Base-by-base conservation (phyloP, 108 stramenopile species). In the Nannochloropsis oceanica region DNA sequence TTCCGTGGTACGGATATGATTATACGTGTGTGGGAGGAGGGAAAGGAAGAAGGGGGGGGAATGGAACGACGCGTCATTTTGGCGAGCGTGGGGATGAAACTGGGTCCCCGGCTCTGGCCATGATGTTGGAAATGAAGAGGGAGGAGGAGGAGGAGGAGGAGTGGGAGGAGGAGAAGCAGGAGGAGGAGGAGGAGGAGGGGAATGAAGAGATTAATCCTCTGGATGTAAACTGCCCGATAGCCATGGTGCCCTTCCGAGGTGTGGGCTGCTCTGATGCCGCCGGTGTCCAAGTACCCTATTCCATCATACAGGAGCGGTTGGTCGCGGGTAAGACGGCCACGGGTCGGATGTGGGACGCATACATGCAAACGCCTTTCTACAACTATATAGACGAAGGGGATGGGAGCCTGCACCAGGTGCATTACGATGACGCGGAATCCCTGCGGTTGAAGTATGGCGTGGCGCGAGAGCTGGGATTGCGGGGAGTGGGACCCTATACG, bases 1-100 rank as follows among this genome's bases (percentile, higher is more conserved):
- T 92, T 44, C 92, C 92, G 0, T 92, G 92, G 92, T 92, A 92
- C 79, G 92, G 91, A 43, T 92, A 92, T 50, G 44, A 88, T 25
- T 92, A 92, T 81, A 83, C 83, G 79, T 92, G 92, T 86, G 43
- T 89, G 11, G 24, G 27, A n/a, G 86, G 81, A 18, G 87, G 80
- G 26, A 27, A 79, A 20, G 87, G 42, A n/a, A 27, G 43, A 20
- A 18, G 10, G 59, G 59, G 59, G 9, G 59, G n/a, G 59, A 5
- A 8, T 73, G 59, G 59, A 9, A n/a, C 59, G n/a, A n/a, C 22
- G 59, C 59, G 59, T 18, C 8, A 10, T 7, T 1, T 34, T 34
- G 5, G 34, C 34, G 34, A 34, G 34, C 34, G 34, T 5, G 5
- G 34, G 34, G 34, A 5, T 34, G 34, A 34, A 34, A 34, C 34